Base-by-base conservation (phyloP, 305 asterid genomes). In the Lippia alba region DNA sequence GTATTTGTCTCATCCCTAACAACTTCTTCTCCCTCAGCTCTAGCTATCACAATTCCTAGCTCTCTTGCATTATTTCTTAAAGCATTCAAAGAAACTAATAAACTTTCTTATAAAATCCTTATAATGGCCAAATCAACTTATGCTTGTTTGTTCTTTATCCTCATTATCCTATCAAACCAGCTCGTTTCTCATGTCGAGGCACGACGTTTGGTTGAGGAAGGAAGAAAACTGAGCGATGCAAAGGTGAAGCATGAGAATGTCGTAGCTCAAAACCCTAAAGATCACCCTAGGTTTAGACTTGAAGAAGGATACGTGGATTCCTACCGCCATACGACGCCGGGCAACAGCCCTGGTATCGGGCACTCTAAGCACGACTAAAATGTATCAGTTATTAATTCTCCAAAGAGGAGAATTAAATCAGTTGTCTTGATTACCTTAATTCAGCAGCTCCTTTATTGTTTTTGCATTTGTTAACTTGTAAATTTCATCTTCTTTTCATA, bases 301-400 rank as follows among this genome's bases (percentile, higher is more conserved):
- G 72, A 73, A 8, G 82, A 71, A 20, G 91, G 86, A 9, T 45
- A 57, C 51, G 39, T 64, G 46, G 90, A 88, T 67, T 50, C 86
- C 30, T 88, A 67, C 32, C 83, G 91, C 55, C 91, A 87, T 10
- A 84, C 90, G 0, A 64, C 63, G 1, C 90, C 91, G 0, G 95
- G 92, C 6, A 82, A 77, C 14, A 88, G 95, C 34, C 95, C 95
- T 0, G 95, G 95, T 63, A 86, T 86, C 54, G 96, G 96, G 56
- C 96, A 89, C 67, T 80, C 96, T 39, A 85, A 75, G 69, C 90
- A 89, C 55, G 86, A 85, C 56, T 78, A 67, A 19, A 17, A 8
- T 11, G 51, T 4, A 16, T 8, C 16, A 15, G 5, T 24, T 8
- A 12, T n/a, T 1, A 30, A 6, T 7, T 50, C 32, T 3, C 16